Evolutionary conservation across 2,329 filamentous ascomycete genomes (phyloP).

Genomic region (Xylaria sp.): DNA sequence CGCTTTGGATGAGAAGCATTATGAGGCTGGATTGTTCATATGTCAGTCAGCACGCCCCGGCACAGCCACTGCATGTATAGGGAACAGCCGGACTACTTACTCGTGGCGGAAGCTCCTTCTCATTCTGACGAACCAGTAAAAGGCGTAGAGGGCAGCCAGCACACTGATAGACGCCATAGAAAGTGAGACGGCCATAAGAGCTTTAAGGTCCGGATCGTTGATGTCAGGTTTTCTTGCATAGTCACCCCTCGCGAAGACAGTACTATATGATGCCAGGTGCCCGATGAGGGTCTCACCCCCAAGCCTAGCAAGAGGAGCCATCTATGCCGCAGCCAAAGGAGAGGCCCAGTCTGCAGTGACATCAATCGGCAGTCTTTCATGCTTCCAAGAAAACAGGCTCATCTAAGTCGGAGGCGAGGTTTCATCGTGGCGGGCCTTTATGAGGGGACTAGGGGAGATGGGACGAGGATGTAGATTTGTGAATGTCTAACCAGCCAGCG

Average conservation of each 20-base stretch:
- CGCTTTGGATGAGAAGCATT: slow-evolving; percentile 72
- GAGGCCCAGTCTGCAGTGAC: slow-evolving; percentile 10
- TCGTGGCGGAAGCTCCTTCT: slow-evolving; percentile 73
- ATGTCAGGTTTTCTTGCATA: neutral
- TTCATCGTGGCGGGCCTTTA: slow-evolving; percentile 6
- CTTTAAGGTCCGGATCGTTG: slow-evolving; percentile 20
- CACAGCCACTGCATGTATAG: neutral
- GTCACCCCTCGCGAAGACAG: slow-evolving; percentile 16
- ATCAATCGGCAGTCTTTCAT: slow-evolving; percentile 14
- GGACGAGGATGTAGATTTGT: neutral
- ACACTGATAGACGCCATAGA: slow-evolving; percentile 56
- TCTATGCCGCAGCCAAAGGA: slow-evolving; percentile 17
- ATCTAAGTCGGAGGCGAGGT: slow-evolving; percentile 1
- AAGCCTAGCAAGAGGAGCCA: slow-evolving; percentile 26
- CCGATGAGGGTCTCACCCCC: slow-evolving; percentile 5
- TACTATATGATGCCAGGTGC: slow-evolving; percentile 8
- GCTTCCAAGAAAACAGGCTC: slow-evolving; percentile 10
- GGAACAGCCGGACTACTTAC: slow-evolving; percentile 46
- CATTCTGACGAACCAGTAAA: slow-evolving; percentile 77
- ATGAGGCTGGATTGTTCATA: slow-evolving; percentile 60
- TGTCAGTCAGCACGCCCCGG: slow-evolving; percentile 22
- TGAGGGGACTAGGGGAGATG: neutral
- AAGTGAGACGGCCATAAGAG: slow-evolving; percentile 47
- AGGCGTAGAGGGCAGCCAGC: slow-evolving; percentile 55
- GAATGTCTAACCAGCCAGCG: neutral